phyloP scores from a whole-genome alignment of 495 filamentous ascomycete species.

The Sordaria brevicollis region DNA sequence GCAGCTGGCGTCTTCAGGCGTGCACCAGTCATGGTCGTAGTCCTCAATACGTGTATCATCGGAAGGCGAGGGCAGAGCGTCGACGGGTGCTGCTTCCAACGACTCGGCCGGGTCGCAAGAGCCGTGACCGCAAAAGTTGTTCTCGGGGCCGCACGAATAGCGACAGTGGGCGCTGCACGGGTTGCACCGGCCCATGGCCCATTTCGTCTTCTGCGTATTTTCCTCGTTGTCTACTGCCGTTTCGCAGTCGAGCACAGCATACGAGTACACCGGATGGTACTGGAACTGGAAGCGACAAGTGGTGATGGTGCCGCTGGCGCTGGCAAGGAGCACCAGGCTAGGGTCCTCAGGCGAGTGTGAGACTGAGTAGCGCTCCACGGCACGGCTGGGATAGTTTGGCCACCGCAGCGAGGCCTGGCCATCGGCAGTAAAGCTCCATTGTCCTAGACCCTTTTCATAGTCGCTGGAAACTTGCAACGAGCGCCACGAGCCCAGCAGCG shows the following conservation, averaged over 20 bases:
- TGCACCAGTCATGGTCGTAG: neutral
- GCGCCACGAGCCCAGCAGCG: conserved; percentile 1
- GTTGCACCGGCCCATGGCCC: conserved; percentile 2
- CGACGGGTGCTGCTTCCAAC: neutral
- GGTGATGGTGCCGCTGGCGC: conserved; percentile 2
- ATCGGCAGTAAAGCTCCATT: conserved; percentile 1
- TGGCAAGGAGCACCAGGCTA: neutral
- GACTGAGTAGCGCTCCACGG: conserved; percentile 1
- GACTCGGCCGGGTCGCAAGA: neutral
- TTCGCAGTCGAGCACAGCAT: neutral
- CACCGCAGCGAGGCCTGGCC: neutral
- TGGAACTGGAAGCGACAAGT: neutral
- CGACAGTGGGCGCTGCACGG: neutral
- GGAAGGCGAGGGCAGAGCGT: neutral
- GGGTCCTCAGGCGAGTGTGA: neutral
- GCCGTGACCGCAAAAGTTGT: neutral
- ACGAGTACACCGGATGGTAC: conserved; percentile 1
- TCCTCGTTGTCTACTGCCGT: neutral
- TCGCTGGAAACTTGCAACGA: neutral
- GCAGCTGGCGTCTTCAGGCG: neutral
- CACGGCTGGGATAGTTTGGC: neutral
- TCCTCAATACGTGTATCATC: neutral
- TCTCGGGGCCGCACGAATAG: neutral
- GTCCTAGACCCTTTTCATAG: neutral
- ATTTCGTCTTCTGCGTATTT: neutral